Evolutionary conservation across 2,329 filamentous ascomycete genomes (phyloP), one percentile per base, ranked within the genome.

Genomic region (Diatrype stigma): DNA sequence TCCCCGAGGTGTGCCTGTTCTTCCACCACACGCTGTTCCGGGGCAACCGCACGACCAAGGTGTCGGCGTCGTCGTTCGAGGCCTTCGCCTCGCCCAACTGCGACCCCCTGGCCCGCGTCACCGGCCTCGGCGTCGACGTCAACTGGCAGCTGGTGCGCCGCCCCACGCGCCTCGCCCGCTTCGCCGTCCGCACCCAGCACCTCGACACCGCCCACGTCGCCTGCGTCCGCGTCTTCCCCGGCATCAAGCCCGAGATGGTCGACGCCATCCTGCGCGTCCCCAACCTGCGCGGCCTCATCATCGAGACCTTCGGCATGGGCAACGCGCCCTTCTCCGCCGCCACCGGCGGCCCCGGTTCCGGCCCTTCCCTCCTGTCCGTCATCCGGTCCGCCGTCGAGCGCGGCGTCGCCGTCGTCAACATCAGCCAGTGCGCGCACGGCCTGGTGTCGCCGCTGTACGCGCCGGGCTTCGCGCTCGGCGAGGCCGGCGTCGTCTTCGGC

Each of bases 291-390:
- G 92, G 92, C 1, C 77, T 96, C 46, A 85, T 96, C 37, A 80
- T 96, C 42, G 91, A 96, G 72, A 96, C 91, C 0, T 96, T 96
- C 68, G 92, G 92, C 53, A 91, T 94, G 67, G 92, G 92, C 51
- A 96, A 96, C 70, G 88, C 92, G 11, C 92, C 92, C 2, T 87
- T 87, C 37, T 90, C 22, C n/a, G 90, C 28, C 22, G 40, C 89
- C 26, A 79, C 85, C 45, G 89, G 94, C 64, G 26, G 6, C 26
- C 26, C 26, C 26, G 6, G 26, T n/a, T n/a, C 5, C 26, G 89
- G 89, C 21, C 40, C 16, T 50, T 85, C 83, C 47, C 80, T 96
- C 67, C 91, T 87, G 16, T 84, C 84, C 49, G 88, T 93, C 46
- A 84, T 96, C 61, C 80, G 82, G 17, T 81, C 84, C 42, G 91